Conservation (phyloP, 257 asterid species). For the Gynochthodes officinalis region DNA sequence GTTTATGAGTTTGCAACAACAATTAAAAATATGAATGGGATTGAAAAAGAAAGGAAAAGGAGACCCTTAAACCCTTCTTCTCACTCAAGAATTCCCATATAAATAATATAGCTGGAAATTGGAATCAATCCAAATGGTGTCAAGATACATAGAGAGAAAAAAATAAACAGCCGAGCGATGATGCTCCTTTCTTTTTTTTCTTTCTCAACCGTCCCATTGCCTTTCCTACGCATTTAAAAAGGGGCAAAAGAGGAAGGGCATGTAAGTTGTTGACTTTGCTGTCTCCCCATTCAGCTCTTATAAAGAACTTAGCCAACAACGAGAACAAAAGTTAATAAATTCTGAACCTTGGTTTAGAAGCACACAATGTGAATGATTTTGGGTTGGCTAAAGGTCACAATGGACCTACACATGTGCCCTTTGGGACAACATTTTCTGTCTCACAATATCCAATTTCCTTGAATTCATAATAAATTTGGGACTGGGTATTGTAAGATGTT, state of each 20-base stretch:
- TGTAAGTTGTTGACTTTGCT: conserved; percentile 19
- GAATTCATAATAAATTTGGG: too few relatives aligned
- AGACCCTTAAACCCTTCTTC: conserved; percentile 2
- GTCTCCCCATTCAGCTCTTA: too few relatives aligned
- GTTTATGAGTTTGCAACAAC: conserved; percentile 13
- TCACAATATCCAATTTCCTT: background rate
- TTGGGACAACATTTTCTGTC: background rate
- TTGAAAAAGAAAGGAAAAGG: background rate
- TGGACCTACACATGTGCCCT: background rate
- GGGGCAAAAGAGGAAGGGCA: conserved; percentile 25
- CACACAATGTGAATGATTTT: background rate
- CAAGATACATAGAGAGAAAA: background rate
- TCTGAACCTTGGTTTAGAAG: background rate
- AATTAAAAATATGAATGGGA: conserved; percentile 17
- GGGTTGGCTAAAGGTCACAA: too few relatives aligned
- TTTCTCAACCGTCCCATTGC: conserved; percentile 16
- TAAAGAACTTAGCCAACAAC: too few relatives aligned
- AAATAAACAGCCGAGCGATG: conserved; percentile 6
- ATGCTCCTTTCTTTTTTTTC: background rate
- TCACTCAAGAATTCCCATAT: conserved; percentile 4
- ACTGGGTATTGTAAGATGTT: too few relatives aligned
- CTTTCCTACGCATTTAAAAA: conserved; percentile 8
- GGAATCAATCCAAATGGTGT: conserved; percentile 9
- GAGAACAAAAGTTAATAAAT: too few relatives aligned
- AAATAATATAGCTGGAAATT: background rate